A percentile compares a stretch with the other conserved stretches of the same genome.
Conservation (phyloP, 495 filamentous ascomycete species). For the Annulohypoxylon moriforme region DNA sequence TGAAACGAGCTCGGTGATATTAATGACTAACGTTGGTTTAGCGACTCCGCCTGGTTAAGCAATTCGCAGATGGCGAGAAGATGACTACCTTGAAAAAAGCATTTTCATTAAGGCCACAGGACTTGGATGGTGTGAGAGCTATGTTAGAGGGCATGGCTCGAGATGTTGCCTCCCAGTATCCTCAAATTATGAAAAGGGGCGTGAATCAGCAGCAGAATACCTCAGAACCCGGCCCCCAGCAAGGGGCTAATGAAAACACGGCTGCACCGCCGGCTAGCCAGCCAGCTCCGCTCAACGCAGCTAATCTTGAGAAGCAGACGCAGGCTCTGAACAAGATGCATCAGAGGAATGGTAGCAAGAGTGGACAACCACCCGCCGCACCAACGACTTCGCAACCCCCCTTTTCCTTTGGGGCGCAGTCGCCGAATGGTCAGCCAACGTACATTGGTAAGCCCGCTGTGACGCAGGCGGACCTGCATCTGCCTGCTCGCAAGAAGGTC, state of each 20-base stretch:
- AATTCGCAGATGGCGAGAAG: slow-evolving; percentile 67
- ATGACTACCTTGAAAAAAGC: slow-evolving; percentile 62
- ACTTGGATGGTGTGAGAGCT: slow-evolving; percentile 62
- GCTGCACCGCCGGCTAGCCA: slow-evolving; percentile 43
- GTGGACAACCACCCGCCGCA: slow-evolving; percentile 65
- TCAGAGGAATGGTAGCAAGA: slow-evolving; percentile 55
- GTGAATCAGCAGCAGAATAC: slow-evolving; percentile 33
- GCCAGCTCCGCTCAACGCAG: slow-evolving; percentile 68
- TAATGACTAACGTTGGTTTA: slow-evolving; percentile 42
- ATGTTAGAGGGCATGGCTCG: slow-evolving; percentile 57
- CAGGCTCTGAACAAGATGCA: slow-evolving; percentile 62
- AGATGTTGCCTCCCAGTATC: slow-evolving; percentile 42
- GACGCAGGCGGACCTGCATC: slow-evolving; percentile 62
- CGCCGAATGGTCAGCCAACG: slow-evolving; percentile 75
- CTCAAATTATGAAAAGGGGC: slow-evolving; percentile 38
- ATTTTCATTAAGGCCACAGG: slow-evolving; percentile 67
- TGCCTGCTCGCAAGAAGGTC: slow-evolving; percentile 66
- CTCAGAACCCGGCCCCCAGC: slow-evolving; percentile 35
- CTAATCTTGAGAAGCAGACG: slow-evolving; percentile 75
- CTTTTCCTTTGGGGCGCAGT: slow-evolving; percentile 74
- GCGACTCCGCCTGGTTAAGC: slow-evolving; percentile 68
- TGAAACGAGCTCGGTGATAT: background rate
- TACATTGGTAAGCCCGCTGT: slow-evolving; percentile 60
- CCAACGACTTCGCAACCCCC: slow-evolving; percentile 73
- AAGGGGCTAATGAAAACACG: slow-evolving; percentile 32